Conservation (phyloP, 2,329 filamentous ascomycete species). For the Cordyceps tenuipes region DNA sequence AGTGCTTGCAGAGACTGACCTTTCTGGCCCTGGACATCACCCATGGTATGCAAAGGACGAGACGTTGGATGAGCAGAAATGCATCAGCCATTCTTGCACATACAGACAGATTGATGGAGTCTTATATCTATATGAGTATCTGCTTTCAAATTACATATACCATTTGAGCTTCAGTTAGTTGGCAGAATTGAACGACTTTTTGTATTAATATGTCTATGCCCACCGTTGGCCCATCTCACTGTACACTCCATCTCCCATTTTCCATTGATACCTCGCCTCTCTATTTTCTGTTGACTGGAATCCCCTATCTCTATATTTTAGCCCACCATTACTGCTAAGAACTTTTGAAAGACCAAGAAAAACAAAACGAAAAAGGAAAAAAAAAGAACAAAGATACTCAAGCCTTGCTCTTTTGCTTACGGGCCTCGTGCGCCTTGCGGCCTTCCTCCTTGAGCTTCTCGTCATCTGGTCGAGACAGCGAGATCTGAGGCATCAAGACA, state of each 20-base stretch:
- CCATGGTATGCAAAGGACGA: neutral
- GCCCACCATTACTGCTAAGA: too few species aligned
- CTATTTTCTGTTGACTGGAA: too few species aligned
- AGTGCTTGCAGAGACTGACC: neutral
- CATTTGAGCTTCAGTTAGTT: neutral
- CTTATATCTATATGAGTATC: neutral
- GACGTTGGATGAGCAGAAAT: neutral
- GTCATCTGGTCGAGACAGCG: slow-evolving; percentile 29
- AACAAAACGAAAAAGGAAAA: too few species aligned
- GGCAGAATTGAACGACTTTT: neutral
- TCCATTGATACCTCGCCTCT: too few species aligned
- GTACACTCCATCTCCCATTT: too few species aligned
- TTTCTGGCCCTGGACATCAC: neutral
- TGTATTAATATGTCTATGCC: neutral
- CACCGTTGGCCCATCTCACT: too few species aligned
- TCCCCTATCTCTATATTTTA: too few species aligned
- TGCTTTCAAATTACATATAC: neutral
- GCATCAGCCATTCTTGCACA: neutral
- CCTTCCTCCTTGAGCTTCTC: slow-evolving; percentile 28
- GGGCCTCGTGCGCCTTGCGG: slow-evolving; percentile 12
- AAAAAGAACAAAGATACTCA: too few species aligned
- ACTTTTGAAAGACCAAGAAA: too few species aligned
- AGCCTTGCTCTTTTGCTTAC: slow-evolving; percentile 8
- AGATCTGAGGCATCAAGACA: slow-evolving; percentile 32
- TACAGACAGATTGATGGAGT: neutral